phyloP scores from a whole-genome alignment of 495 filamentous ascomycete genomes.

The Aspergillus taichungensis region DNA sequence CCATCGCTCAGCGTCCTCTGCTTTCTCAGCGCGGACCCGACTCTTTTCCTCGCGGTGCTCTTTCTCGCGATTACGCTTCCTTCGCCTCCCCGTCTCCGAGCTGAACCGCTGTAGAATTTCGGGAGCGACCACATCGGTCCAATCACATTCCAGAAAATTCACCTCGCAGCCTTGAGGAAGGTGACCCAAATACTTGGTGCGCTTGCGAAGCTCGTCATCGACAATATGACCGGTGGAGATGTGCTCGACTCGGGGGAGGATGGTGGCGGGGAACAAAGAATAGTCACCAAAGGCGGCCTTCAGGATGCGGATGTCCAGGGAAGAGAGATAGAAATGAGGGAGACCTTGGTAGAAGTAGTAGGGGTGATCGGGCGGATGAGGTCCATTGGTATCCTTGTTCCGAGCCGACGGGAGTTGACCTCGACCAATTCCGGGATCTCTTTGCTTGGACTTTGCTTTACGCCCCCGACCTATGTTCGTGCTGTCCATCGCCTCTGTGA shows the following conservation, averaged over 20 bases:
- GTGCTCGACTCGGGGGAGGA: constrained; percentile 85
- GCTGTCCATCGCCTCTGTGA: constrained; percentile 22
- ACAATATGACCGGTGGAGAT: constrained; percentile 86
- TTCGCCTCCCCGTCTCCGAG: constrained; percentile 66
- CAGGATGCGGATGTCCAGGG: constrained; percentile 91
- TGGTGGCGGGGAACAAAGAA: constrained; percentile 73
- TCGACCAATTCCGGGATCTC: constrained; percentile 13
- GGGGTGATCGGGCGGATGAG: constrained; percentile 30
- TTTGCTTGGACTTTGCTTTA: constrained; percentile 16
- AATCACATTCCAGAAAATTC: constrained; percentile 91
- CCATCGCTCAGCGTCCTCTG: constrained; percentile 62
- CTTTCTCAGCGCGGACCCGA: constrained; percentile 73
- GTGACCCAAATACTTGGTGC: constrained; percentile 85
- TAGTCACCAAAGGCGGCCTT: constrained; percentile 85
- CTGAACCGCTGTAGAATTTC: constrained; percentile 68
- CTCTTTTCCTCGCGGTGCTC: constrained; percentile 85
- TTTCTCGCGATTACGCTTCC: constrained; percentile 78
- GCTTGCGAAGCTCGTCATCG: constrained; percentile 79
- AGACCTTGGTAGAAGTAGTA: constrained; percentile 87
- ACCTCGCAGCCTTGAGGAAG: constrained; percentile 90
- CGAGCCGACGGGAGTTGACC: constrained; percentile 3
- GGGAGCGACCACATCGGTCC: constrained; percentile 77
- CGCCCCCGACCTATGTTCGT: constrained; percentile 14
- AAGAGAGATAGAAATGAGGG: constrained; percentile 85
- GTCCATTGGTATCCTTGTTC: constrained; percentile 18